Conservation (phyloP, 75 land plant species). For the Pseudotsuga menziesii region DNA sequence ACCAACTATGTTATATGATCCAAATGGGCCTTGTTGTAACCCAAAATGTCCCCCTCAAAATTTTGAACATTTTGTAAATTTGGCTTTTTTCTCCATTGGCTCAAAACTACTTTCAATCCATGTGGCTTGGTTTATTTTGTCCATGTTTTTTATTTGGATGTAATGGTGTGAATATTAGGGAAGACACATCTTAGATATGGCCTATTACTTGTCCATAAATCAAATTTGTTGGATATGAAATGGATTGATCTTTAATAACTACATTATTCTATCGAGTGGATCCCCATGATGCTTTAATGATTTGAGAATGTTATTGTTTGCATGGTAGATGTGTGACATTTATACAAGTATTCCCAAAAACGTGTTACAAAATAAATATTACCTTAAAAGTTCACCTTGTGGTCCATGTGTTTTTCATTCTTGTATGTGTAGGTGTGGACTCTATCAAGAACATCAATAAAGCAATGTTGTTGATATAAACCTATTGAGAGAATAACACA, state of each 20-base stretch:
- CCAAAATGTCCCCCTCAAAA: no score
- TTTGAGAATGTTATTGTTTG: slow-evolving; percentile 72
- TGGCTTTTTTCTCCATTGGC: no score
- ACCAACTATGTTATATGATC: no score
- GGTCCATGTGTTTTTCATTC: slow-evolving; percentile 90
- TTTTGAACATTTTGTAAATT: no score
- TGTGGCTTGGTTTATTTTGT: slow-evolving; percentile 61
- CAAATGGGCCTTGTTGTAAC: no score
- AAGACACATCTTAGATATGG: slow-evolving; percentile 63
- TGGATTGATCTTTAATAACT: slow-evolving; percentile 64
- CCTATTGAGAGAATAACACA: no score
- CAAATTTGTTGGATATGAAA: slow-evolving; percentile 86
- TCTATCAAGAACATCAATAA: no score
- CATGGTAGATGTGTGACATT: slow-evolving; percentile 97
- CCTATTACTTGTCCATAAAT: slow-evolving; percentile 90
- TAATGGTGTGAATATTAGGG: slow-evolving; percentile 71
- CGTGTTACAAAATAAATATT: slow-evolving; percentile 78
- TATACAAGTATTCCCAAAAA: slow-evolving; percentile 79
- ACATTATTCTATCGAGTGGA: slow-evolving; percentile 60
- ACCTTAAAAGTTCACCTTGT: slow-evolving; percentile 77
- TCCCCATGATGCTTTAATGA: slow-evolving; percentile 55
- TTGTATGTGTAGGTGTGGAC: no score
- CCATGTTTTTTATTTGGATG: slow-evolving; percentile 88
- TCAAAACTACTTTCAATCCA: no score
- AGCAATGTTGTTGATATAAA: no score